Conservation (phyloP, 73 alveolate species). For the Effrenium voratum region DNA sequence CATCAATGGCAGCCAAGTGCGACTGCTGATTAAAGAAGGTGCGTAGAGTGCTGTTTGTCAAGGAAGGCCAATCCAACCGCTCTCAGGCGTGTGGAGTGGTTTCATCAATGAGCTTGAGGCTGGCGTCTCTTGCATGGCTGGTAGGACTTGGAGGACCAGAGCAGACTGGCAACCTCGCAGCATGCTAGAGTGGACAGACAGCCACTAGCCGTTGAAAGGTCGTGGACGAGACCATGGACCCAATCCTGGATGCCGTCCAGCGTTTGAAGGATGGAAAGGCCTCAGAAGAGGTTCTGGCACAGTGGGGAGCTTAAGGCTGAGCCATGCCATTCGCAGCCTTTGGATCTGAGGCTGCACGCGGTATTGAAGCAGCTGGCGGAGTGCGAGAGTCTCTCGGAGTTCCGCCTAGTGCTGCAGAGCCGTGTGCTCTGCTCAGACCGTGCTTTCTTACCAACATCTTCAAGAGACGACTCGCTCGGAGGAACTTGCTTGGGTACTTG, state of each 20-base stretch:
- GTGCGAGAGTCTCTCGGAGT: conserved; percentile 38
- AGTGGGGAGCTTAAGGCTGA: neutral
- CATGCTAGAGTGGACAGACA: neutral
- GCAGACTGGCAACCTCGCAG: neutral
- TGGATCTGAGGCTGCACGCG: conserved; percentile 55
- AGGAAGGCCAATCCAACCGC: neutral
- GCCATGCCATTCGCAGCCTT: neutral
- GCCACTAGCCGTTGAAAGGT: neutral
- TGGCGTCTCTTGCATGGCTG: neutral
- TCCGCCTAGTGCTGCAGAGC: conserved; percentile 28
- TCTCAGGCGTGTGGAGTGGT: conserved; percentile 86
- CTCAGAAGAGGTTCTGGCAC: conserved; percentile 68
- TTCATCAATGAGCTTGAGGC: conserved; percentile 90
- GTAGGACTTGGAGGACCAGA: neutral
- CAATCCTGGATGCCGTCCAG: conserved; percentile 45
- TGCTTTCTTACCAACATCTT: neutral
- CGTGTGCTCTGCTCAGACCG: neutral
- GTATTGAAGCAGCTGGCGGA: conserved; percentile 41
- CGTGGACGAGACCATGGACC: conserved; percentile 46
- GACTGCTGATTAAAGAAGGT: conserved; percentile 77
- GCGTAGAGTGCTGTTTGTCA: neutral
- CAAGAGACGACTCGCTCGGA: neutral
- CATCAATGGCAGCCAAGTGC: conserved; percentile 73
- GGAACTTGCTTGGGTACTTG: neutral
- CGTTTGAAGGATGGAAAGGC: conserved; percentile 64